Percentiles rank a stretch among this genome's conserved stretches.
Conservation (phyloP, 2,329 filamentous ascomycete species). For the Neofusicoccum kwambonambiense region DNA sequence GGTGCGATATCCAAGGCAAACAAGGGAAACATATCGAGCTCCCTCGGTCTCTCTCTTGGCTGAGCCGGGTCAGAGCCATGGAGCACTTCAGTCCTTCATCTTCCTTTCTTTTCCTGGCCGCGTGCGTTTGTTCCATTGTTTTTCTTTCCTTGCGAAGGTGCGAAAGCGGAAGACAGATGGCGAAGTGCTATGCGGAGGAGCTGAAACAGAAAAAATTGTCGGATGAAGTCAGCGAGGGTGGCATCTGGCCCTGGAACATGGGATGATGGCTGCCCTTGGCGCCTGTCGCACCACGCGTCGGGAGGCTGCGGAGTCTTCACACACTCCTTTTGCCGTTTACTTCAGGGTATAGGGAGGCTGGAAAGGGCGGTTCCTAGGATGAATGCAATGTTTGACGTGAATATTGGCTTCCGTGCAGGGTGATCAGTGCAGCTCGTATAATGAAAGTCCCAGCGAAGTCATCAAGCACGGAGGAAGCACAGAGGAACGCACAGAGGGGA, state of each 20-base stretch:
- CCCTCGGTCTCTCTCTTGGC: neutral
- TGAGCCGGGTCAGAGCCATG: constrained; percentile 1
- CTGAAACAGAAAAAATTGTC: neutral
- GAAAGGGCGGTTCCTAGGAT: constrained; percentile 12
- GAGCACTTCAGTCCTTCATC: neutral
- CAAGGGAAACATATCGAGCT: neutral
- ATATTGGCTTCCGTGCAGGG: constrained; percentile 12
- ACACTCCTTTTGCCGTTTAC: constrained; percentile 2
- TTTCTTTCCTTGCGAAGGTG: neutral
- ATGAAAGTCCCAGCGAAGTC: neutral
- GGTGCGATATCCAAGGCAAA: neutral
- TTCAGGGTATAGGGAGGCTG: constrained; percentile 2
- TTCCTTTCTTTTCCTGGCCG: neutral
- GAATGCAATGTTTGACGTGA: constrained; percentile 16
- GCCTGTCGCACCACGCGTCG: neutral
- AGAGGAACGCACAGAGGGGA: neutral
- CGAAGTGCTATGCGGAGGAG: neutral
- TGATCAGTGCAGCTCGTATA: neutral
- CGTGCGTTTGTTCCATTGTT: neutral
- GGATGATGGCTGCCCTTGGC: neutral
- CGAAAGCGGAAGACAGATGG: neutral
- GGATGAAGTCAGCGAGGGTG: neutral
- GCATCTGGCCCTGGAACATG: constrained; percentile 6
- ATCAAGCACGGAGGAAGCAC: constrained; percentile 8
- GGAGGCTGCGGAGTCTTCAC: constrained; percentile 7